Conservation (phyloP, 331 rosid species). For the Ulmus americana region DNA sequence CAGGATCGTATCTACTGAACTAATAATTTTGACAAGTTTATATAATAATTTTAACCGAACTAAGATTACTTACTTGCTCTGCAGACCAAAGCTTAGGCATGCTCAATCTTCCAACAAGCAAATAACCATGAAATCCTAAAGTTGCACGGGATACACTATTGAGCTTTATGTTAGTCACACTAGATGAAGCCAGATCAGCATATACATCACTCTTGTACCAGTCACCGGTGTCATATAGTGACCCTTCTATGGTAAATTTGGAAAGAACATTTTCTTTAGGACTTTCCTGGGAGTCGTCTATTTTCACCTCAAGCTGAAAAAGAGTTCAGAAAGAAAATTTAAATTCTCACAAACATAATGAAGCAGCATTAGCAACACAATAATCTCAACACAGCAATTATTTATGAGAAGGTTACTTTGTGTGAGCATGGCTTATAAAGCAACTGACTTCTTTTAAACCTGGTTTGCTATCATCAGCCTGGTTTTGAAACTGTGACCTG, state of each 20-base stretch:
- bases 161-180: slow-evolving; percentile 49
- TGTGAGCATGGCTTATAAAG: neutral
- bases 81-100: slow-evolving; percentile 91
- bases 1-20: slow-evolving; percentile 8
- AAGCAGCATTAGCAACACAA: neutral
- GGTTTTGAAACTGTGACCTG: too few species aligned
- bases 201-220: slow-evolving; percentile 49
- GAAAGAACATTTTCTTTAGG: slow-evolving; percentile 51
- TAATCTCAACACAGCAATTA: slow-evolving; percentile 3
- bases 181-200: slow-evolving; percentile 58
- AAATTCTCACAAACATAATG: slow-evolving; percentile 15
- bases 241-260: slow-evolving; percentile 61
- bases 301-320: slow-evolving; percentile 80
- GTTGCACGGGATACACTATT: slow-evolving; percentile 29
- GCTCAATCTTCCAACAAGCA: slow-evolving; percentile 59
- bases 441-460: too few species aligned
- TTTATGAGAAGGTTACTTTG: neutral
- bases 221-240: slow-evolving; percentile 51
- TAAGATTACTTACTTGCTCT: slow-evolving; percentile 56
- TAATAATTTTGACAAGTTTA: slow-evolving; percentile 6
- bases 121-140: slow-evolving; percentile 64
- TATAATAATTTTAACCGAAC: slow-evolving; percentile 7
- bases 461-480: too few species aligned
- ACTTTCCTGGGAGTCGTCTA: slow-evolving; percentile 61
- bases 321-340: slow-evolving; percentile 11